phyloP scores from a whole-genome alignment of 768 basidiomycete genomes.

The Serendipita sp. region DNA sequence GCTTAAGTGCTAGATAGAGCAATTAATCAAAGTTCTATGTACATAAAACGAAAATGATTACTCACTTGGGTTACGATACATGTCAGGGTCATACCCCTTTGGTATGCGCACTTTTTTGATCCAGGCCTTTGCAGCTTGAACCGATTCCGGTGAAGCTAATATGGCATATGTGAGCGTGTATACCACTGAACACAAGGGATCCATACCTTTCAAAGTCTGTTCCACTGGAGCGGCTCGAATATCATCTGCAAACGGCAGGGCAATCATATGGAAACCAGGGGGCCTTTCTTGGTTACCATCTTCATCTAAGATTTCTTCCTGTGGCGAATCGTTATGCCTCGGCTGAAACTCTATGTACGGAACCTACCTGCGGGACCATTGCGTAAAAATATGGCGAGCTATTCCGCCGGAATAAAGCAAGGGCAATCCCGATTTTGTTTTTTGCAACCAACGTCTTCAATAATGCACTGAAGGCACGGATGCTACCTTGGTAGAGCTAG shows the following conservation, averaged over 20 bases:
- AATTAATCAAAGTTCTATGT: not conserved
- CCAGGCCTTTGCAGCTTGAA: constrained; percentile 50
- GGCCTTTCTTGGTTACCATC: constrained; percentile 61
- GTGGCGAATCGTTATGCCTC: constrained; percentile 6
- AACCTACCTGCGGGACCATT: constrained; percentile 63
- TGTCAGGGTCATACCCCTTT: constrained; percentile 77
- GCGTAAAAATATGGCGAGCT: constrained; percentile 67
- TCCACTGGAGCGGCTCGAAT: constrained; percentile 65
- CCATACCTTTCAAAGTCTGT: constrained; percentile 43
- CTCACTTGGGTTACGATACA: constrained; percentile 81
- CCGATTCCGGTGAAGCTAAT: constrained; percentile 51
- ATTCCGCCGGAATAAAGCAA: constrained; percentile 52
- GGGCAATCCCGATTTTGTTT: constrained; percentile 64
- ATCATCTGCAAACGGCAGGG: constrained; percentile 90
- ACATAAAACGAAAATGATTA: constrained; percentile 4
- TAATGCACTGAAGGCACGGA: constrained; percentile 77
- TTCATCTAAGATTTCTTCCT: constrained; percentile 58
- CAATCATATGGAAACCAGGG: constrained; percentile 83
- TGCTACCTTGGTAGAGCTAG: constrained; percentile 74
- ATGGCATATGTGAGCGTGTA: not conserved
- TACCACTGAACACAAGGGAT: constrained; percentile 6
- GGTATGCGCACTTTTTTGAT: constrained; percentile 67
- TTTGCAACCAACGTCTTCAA: constrained; percentile 69
- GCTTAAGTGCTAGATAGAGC: constrained; percentile 46
- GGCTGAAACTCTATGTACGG: not conserved